Conservation (phyloP, 495 filamentous ascomycete genomes). For the Aspergillus coremiiformis region DNA sequence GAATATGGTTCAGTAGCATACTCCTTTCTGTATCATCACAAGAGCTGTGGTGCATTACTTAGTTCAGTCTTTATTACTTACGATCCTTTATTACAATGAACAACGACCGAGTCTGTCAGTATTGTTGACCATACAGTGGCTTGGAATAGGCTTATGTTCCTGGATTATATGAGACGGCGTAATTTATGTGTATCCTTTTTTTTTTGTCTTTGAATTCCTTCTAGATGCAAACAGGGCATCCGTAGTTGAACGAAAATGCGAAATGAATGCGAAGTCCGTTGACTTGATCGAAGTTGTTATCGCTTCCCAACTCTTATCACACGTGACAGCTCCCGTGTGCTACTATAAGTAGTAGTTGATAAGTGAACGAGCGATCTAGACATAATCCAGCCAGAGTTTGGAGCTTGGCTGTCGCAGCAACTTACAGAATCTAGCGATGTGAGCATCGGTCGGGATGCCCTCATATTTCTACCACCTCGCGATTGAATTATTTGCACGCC, state of each 20-base stretch:
- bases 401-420: not conserved
- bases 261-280: too few relatives aligned
- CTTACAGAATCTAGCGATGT: conserved; percentile 17
- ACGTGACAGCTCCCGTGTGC: too few relatives aligned
- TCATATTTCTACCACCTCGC: conserved; percentile 88
- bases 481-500: conserved; percentile 64
- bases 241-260: too few relatives aligned
- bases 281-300: too few relatives aligned
- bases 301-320: not conserved
- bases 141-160: too few relatives aligned
- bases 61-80: conserved; percentile 8
- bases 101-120: not conserved
- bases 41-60: conserved; percentile 15
- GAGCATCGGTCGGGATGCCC: conserved; percentile 52
- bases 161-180: too few relatives aligned
- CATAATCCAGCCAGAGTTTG: not conserved
- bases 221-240: too few relatives aligned
- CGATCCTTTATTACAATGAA: not conserved
- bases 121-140: too few relatives aligned
- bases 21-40: conserved; percentile 19
- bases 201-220: too few relatives aligned
- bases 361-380: too few relatives aligned
- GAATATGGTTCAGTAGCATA: conserved; percentile 24
- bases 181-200: too few relatives aligned
- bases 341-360: too few relatives aligned